Evolutionary conservation across 169 alveolate species (phyloP), one percentile per base, ranked within the genome.

Genomic region (Fabrea salina): DNA sequence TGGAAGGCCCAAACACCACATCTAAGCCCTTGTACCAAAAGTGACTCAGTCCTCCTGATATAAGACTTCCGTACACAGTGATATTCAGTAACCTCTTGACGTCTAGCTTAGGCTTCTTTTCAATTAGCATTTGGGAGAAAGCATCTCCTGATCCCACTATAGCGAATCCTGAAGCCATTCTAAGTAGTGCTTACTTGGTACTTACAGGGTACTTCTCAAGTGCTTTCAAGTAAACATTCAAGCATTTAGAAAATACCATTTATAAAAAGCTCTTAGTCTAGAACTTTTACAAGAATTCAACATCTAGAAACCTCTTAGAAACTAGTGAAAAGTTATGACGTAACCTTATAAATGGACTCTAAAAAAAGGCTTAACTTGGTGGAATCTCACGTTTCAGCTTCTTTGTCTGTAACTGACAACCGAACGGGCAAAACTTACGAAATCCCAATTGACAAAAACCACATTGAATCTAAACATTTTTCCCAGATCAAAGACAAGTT

Each of bases 391-490:
- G 16, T 68, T 16, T 43, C 59, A 11, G 78, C 44, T 44, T 16
- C 81, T 54, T 27, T 77, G 25, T 59, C 83, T n/a, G 43, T 77
- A 7, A 61, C 70, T 7, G 85, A 79, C 35, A 79, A 79, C 49
- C 44, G 85, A 41, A 68, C 66, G 19, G 82, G 82, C 33, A 64
- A 66, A n/a, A 80, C 64, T 30, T 84, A 84, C 79, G 49, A 66
- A 27, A 43, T 86, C 22, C 56, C 88, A 8, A 75, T 86, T 4
- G 77, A 53, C 64, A 58, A 87, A 64, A 74, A 84, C 30, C 87
- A 93, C 37, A 87, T 94, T 49, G 53, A 76, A 25, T 93, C 95
- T 11, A 89, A 82, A 25, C 96, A 92, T 50, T 68, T 94, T 59
- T 86, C 74, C 19, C 83, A 88, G 81, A 80, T 94, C 40, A 82